Base-by-base conservation (phyloP, 306 rosid genomes). In the Gynostemma pentaphyllum region DNA sequence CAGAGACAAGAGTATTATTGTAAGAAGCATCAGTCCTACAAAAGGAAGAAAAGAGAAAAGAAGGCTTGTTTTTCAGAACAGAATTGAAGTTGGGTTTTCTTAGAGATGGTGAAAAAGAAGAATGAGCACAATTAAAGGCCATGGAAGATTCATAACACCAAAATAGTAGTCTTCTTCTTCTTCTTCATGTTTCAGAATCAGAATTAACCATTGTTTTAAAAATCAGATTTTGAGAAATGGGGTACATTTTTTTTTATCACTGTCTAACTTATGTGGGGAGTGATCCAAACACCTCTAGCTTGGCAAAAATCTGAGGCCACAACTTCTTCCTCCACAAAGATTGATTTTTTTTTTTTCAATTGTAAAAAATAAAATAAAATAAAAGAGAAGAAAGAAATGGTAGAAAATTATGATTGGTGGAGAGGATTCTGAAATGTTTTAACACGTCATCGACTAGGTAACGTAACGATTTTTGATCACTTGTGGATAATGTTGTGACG, bases 71-170 rank as follows among this genome's bases (percentile, higher is more conserved):
- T 76, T 74, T 80, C 13, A 21, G 61, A 15, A 82, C 69, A 13
- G 75, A 57, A 56, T 74, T 70, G 23, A 72, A 47, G 27, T 34
- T 30, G 50, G 72, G 52, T 61, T 50, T 72, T 77, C 57, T 10
- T 39, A 82, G 80, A 23, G 84, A 90, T 48, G 78, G 81, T 36
- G 83, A 66, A 59, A 83, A 74, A 67, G 85, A 69, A 68, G 59
- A 78, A 76, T 66, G 77, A 80, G 79, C 81, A 48, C 69, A 85
- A 76, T 85, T 81, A 70, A 73, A 69, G 76, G 97, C 97, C 97
- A 91, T 91, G 81, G 87, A 78, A 83, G 87, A 78, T 55, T 87
- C 94, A 78, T 81, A 80, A 80, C 80, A 78, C 51, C 75, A 15
- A 45, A n/a, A n/a, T n/a, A 60, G 13, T 64, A 50, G 21, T 49